phyloP scores from a whole-genome alignment of 495 filamentous ascomycete species.

The Aspergillus nanangensis region DNA sequence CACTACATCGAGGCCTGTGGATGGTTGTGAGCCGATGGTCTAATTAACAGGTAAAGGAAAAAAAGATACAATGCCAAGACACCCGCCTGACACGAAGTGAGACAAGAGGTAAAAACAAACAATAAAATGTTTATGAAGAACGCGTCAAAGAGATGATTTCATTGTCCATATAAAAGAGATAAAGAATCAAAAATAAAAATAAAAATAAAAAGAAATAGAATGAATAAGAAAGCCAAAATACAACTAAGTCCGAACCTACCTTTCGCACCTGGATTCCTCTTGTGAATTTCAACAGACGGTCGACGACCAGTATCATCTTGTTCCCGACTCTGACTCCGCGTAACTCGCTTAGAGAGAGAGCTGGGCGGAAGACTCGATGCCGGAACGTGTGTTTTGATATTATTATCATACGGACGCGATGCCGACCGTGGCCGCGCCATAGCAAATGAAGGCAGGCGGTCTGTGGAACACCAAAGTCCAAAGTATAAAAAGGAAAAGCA shows the following conservation, averaged over 20 bases:
- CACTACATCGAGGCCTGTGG: slow-evolving; percentile 11
- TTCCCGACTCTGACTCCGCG: slow-evolving; percentile 23
- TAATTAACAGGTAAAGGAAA: no score
- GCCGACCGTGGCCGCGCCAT: background rate
- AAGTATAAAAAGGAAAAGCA: no score
- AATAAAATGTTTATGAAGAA: background rate
- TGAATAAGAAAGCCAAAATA: no score
- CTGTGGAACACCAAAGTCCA: no score
- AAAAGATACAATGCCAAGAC: background rate
- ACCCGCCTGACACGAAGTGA: background rate
- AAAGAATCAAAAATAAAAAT: background rate
- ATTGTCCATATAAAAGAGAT: background rate
- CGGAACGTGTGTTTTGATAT: background rate
- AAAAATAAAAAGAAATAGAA: no score
- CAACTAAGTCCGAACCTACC: background rate
- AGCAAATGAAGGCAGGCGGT: no score
- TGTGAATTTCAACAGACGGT: background rate
- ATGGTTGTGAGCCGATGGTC: background rate
- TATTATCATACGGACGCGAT: background rate
- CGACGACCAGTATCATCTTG: slow-evolving; percentile 2
- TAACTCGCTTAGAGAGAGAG: no score
- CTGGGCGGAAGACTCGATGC: slow-evolving; percentile 7
- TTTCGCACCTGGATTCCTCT: background rate
- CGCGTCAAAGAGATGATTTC: background rate
- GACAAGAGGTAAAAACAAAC: background rate